These are phyloP conservation scores for Russula sp. DNA, from an alignment of 768 basidiomycete genomes.

Conservation along the genomic window DNA sequence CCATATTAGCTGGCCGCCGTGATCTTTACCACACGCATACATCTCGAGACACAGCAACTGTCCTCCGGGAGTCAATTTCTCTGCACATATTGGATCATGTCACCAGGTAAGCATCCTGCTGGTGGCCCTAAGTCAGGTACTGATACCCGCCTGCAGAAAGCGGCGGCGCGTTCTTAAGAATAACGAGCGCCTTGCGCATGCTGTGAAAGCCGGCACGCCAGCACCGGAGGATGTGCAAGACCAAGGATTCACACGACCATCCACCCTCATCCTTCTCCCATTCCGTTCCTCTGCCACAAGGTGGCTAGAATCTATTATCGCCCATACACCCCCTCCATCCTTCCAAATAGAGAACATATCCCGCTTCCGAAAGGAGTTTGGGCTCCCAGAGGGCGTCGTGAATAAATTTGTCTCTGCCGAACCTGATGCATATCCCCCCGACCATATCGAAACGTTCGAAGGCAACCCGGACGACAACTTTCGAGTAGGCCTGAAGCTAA, in stretches of 20 bases:
- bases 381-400: constrained; percentile 65
- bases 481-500: constrained; percentile 86
- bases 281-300: constrained; percentile 83
- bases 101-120: constrained; percentile 52
- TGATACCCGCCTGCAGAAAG: constrained; percentile 51
- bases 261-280: constrained; percentile 85
- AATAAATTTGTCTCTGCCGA: constrained; percentile 77
- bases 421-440: constrained; percentile 71
- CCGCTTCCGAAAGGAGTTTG: constrained; percentile 79
- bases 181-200: constrained; percentile 83
- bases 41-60: constrained; percentile 56
- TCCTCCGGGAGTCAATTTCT: constrained; percentile 60
- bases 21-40: constrained; percentile 74
- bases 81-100: constrained; percentile 87
- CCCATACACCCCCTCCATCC: constrained; percentile 62
- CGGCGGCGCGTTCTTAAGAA: constrained; percentile 87
- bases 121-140: neutral
- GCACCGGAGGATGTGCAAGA: constrained; percentile 79
- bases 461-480: constrained; percentile 99
- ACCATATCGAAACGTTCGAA: constrained; percentile 90
- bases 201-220: constrained; percentile 49
- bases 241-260: constrained; percentile 97
- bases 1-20: constrained; percentile 55
- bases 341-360: constrained; percentile 86
- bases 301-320: constrained; percentile 76